Evolutionary conservation across 345 rosid genomes (phyloP).

Genomic region (Xanthoceras sorbifolium): DNA sequence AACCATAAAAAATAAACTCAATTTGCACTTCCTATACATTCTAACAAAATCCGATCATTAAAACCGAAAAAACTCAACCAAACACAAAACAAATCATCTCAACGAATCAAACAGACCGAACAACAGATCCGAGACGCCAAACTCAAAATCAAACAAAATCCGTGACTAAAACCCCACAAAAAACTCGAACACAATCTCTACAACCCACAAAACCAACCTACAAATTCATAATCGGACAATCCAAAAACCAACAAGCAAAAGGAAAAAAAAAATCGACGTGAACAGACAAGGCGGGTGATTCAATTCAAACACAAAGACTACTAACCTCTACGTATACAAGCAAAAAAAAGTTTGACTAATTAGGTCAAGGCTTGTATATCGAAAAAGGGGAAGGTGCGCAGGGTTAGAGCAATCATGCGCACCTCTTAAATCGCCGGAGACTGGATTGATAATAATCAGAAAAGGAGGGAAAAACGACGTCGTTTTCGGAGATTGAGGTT

Average conservation of each 20-base stretch:
- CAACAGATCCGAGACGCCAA: constrained; percentile 56
- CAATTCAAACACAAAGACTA: constrained; percentile 22
- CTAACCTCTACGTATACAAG: constrained; percentile 27
- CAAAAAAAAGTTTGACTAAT: constrained; percentile 26
- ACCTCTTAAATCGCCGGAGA: constrained; percentile 57
- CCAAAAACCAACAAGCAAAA: background rate
- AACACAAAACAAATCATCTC: constrained; percentile 11
- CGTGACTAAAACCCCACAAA: constrained; percentile 41
- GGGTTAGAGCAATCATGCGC: constrained; percentile 49
- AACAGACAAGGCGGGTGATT: constrained; percentile 22
- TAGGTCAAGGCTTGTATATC: constrained; percentile 23
- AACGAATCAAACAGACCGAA: constrained; percentile 35
- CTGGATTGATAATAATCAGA: constrained; percentile 36
- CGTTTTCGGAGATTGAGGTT: constrained; percentile 19
- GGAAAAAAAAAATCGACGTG: constrained; percentile 26
- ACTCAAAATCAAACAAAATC: constrained; percentile 33
- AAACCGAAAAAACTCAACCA: constrained; percentile 18
- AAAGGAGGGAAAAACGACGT: constrained; percentile 17
- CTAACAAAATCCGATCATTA: constrained; percentile 13
- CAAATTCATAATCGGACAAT: constrained; percentile 26
- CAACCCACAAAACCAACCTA: constrained; percentile 14
- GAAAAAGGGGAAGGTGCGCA: constrained; percentile 38
- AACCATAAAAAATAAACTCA: background rate
- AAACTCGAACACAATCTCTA: constrained; percentile 26
- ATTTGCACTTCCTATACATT: constrained; percentile 15